These are phyloP conservation scores for Fistulifera solaris DNA, from an alignment of 108 stramenopile genomes.

Conservation along the genomic window DNA sequence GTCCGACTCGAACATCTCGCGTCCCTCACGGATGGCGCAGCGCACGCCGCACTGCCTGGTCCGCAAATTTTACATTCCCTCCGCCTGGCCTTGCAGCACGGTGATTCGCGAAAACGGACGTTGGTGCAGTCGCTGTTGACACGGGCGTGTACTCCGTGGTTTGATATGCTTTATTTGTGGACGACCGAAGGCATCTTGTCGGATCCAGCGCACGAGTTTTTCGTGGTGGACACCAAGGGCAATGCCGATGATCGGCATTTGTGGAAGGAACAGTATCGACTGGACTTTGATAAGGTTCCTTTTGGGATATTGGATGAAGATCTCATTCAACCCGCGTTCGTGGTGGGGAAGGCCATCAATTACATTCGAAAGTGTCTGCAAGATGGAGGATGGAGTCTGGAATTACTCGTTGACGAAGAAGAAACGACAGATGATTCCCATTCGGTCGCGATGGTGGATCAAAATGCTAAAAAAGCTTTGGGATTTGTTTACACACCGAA, in stretches of 20 bases:
- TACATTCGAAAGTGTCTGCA: constrained; percentile 81
- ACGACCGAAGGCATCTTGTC: constrained; percentile 55
- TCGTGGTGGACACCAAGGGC: constrained; percentile 30
- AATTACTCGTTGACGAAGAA: constrained; percentile 25
- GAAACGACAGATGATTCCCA: constrained; percentile 11
- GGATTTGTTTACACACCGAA: neutral
- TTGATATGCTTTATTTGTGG: constrained; percentile 53
- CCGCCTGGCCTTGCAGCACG: constrained; percentile 71
- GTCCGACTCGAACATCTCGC: constrained; percentile 56
- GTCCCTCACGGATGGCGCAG: constrained; percentile 61
- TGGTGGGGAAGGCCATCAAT: constrained; percentile 92
- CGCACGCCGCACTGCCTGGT: constrained; percentile 38
- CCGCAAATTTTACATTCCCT: constrained; percentile 74
- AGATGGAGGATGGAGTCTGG: constrained; percentile 44
- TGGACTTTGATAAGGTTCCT: constrained; percentile 62
- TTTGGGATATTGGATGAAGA: constrained; percentile 53
- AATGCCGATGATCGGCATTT: constrained; percentile 12
- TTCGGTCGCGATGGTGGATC: constrained; percentile 15
- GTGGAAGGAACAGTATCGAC: constrained; percentile 77
- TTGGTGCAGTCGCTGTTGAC: constrained; percentile 62
- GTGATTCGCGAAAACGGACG: constrained; percentile 49
- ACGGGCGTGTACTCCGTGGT: constrained; percentile 61
- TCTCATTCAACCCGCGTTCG: constrained; percentile 39
- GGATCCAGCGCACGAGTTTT: constrained; percentile 75
- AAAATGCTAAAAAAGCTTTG: neutral